Evolutionary conservation across 2,329 filamentous ascomycete genomes (phyloP), one percentile per base, ranked within the genome.

Genomic region (Claviceps sp.): DNA sequence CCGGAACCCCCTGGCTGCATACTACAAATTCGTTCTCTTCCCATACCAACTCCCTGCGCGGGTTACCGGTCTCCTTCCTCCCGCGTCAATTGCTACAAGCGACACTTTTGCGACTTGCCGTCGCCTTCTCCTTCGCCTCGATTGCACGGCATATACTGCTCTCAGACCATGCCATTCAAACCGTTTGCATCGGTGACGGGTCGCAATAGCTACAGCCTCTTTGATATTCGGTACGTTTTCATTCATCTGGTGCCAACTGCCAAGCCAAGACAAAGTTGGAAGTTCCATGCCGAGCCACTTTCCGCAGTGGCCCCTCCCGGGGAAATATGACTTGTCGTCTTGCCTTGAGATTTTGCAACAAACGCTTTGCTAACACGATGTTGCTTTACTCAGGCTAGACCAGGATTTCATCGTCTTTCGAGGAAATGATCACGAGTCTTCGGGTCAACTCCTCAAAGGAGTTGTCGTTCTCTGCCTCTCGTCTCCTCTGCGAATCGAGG

Each of bases 351-450:
- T 9, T 1, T 17, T 45, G 5, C n/a, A 22, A 45, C 14, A 44
- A 7, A 7, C 11, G 7, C 29, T 37, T n/a, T 22, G 46, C 50
- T 49, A 52, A 50, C 22, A 39, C 6, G 16, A 20, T 23, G 8
- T 45, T 36, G 20, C 29, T 34, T 34, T 38, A 34, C 58, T 26
- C 60, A 89, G 86, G 50, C 77, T 90, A 54, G 85, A 90, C 50
- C 83, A 85, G 61, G 83, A 88, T 60, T 86, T 90, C 52, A 79
- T 91, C 53, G 82, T 91, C 34, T 84, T 93, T 56, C 82, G 86
- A 50, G 87, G 87, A 54, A 77, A 71, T 58, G 82, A 87, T 52
- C 76, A 85, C 63, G 87, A 91, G 63, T 85, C 86, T 46, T 79
- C 85, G 44, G 86, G 84, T 55, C 85, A 88, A 60, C 68, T 86